These are phyloP conservation scores for Volvox africanus DNA, from an alignment of 139 green algal genomes.

Conservation along the genomic window DNA sequence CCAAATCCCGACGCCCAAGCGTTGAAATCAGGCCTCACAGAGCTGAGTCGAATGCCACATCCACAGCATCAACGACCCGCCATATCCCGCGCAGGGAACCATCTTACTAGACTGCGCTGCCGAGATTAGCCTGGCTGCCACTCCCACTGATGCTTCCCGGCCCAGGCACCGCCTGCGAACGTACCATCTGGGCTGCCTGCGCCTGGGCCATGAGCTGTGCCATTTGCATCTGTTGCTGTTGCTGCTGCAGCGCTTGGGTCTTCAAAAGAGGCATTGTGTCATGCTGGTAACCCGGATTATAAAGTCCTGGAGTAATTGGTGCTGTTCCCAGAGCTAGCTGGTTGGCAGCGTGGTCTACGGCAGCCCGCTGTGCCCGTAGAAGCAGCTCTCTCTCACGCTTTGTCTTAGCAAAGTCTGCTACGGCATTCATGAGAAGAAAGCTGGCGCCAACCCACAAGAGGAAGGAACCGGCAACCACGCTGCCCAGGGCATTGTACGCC, in stretches of 20 bases:
- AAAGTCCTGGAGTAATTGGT: not conserved
- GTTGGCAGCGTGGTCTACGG: not conserved
- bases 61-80: not conserved
- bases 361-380: slow-evolving; percentile 27
- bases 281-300: not conserved
- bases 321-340: slow-evolving; percentile 30
- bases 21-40: no score
- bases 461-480: slow-evolving; percentile 45
- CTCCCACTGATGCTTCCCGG: not conserved
- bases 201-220: slow-evolving; percentile 39
- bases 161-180: not conserved
- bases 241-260: not conserved
- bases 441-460: slow-evolving; percentile 49
- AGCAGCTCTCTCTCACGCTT: slow-evolving; percentile 51
- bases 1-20: no score
- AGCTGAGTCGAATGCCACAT: not conserved
- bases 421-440: slow-evolving; percentile 53
- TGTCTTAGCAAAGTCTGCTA: slow-evolving; percentile 47
- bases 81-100: no score
- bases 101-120: not conserved
- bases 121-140: not conserved
- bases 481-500: slow-evolving; percentile 32
- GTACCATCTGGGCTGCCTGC: not conserved
- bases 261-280: slow-evolving; percentile 40
- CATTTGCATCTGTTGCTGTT: slow-evolving; percentile 45